phyloP scores from a whole-genome alignment of 2,329 filamentous ascomycete species.

The Sclerotinia borealis region DNA sequence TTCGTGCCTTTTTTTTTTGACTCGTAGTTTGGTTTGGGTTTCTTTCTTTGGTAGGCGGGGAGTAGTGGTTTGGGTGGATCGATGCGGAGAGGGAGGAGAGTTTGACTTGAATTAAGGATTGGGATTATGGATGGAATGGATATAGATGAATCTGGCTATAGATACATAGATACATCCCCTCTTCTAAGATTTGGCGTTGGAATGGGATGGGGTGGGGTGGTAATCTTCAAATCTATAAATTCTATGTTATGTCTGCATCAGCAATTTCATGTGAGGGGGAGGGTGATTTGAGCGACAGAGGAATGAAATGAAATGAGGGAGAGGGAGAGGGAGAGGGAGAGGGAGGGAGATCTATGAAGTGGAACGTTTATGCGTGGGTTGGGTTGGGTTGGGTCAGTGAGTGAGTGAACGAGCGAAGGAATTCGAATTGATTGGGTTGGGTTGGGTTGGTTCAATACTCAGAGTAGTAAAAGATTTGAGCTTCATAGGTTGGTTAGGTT shows the following conservation, averaged over 20 bases:
- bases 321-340: too few species aligned
- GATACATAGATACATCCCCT: constrained; percentile 5
- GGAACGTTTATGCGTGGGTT: too few species aligned
- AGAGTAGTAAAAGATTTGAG: too few species aligned
- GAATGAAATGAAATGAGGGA: too few species aligned
- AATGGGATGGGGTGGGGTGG: background rate
- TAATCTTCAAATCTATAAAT: background rate
- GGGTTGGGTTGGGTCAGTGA: too few species aligned
- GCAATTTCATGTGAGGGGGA: background rate
- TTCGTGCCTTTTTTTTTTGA: background rate
- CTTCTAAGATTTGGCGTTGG: background rate
- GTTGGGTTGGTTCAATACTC: too few species aligned
- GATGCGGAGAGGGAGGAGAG: background rate
- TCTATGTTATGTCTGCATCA: background rate
- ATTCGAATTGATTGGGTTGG: too few species aligned
- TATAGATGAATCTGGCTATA: constrained; percentile 3
- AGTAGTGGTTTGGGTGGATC: background rate
- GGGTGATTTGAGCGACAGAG: background rate
- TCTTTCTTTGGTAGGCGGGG: background rate
- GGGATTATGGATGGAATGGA: background rate
- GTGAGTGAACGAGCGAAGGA: too few species aligned
- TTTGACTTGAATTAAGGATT: background rate
- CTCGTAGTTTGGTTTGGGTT: background rate
- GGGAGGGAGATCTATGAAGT: too few species aligned
- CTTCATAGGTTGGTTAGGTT: too few species aligned